A percentile compares a stretch with the other conserved stretches of the same genome.
phyloP scores from a whole-genome alignment of 1,284 basidiomycete species.

The Pseudomicrostroma phylloplanum region DNA sequence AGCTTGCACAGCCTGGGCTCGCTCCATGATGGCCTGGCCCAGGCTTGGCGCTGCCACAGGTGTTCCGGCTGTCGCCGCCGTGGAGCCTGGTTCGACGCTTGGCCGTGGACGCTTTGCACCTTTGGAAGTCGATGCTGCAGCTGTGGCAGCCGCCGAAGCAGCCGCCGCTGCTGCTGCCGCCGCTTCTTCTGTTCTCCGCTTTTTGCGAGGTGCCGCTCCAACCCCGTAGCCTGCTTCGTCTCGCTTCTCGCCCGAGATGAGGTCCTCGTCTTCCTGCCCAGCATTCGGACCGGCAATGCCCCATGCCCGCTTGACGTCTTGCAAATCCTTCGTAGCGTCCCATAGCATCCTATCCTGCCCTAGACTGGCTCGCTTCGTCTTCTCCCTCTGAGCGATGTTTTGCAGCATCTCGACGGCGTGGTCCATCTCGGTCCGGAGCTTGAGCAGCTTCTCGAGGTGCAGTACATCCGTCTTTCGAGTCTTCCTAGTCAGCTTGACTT shows the following conservation, averaged over 20 bases:
- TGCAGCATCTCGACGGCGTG: conserved; percentile 32
- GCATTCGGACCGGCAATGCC: conserved; percentile 34
- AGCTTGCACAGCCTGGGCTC: conserved; percentile 41
- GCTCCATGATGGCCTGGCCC: conserved; percentile 42
- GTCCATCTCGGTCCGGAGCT: conserved; percentile 42
- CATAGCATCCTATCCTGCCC: conserved; percentile 34
- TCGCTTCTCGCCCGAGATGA: conserved; percentile 37
- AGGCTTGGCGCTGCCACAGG: conserved; percentile 12
- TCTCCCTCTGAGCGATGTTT: conserved; percentile 45
- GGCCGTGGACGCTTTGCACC: conserved; percentile 69
- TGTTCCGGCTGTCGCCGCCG: not conserved
- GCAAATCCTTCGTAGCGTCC: conserved; percentile 31
- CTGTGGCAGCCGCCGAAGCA: not conserved
- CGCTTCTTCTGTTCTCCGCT: conserved; percentile 39
- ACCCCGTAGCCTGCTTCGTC: conserved; percentile 21
- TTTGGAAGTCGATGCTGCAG: conserved; percentile 58
- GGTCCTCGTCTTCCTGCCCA: conserved; percentile 43
- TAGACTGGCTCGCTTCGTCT: conserved; percentile 35
- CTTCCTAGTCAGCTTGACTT: conserved; percentile 88
- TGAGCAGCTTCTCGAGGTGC: conserved; percentile 47
- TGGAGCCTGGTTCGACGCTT: conserved; percentile 14
- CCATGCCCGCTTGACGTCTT: conserved; percentile 44
- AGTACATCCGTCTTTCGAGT: conserved; percentile 60
- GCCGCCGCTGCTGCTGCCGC: conserved; percentile 19
- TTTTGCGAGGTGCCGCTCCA: conserved; percentile 38